Evolutionary conservation across 2,329 filamentous ascomycete genomes (phyloP).

Genomic region (Dactylonectria estremocensis): DNA sequence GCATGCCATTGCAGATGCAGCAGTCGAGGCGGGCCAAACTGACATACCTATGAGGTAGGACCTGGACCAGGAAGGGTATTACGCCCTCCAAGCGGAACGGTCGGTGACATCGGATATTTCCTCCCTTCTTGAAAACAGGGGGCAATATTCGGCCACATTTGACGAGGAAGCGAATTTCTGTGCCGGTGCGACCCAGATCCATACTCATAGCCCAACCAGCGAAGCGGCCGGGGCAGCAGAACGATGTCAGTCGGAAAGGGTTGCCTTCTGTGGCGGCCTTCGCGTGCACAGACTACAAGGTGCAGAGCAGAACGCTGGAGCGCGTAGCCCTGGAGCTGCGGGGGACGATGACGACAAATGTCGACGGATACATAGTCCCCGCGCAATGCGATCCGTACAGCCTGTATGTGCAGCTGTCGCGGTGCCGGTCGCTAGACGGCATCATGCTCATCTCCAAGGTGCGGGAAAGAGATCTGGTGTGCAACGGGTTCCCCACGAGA

Average conservation of each 20-base stretch:
- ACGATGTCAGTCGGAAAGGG: neutral
- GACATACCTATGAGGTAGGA: too few relatives aligned
- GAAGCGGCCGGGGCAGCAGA: neutral
- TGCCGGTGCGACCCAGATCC: conserved; percentile 7
- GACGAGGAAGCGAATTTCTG: conserved; percentile 27
- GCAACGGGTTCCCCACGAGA: neutral
- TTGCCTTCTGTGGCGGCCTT: neutral
- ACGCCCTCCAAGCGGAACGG: too few relatives aligned
- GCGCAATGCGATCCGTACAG: too few relatives aligned
- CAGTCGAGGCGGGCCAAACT: too few relatives aligned
- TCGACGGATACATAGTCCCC: too few relatives aligned
- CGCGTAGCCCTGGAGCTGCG: too few relatives aligned
- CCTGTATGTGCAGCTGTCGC: too few relatives aligned
- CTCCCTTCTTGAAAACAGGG: neutral
- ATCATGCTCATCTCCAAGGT: neutral
- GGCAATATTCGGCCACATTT: neutral
- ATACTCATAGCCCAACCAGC: conserved; percentile 21
- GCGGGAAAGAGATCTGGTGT: neutral
- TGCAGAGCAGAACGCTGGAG: too few relatives aligned
- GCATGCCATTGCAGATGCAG: too few relatives aligned
- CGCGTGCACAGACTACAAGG: neutral
- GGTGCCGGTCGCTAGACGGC: too few relatives aligned
- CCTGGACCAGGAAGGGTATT: too few relatives aligned
- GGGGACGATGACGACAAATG: too few relatives aligned
- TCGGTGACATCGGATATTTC: conserved; percentile 1